A percentile compares a stretch with the other conserved stretches of the same genome.
These are phyloP conservation scores for Fragaria nilgerrensis DNA, from an alignment of 306 rosid genomes.

Conservation along the genomic window DNA sequence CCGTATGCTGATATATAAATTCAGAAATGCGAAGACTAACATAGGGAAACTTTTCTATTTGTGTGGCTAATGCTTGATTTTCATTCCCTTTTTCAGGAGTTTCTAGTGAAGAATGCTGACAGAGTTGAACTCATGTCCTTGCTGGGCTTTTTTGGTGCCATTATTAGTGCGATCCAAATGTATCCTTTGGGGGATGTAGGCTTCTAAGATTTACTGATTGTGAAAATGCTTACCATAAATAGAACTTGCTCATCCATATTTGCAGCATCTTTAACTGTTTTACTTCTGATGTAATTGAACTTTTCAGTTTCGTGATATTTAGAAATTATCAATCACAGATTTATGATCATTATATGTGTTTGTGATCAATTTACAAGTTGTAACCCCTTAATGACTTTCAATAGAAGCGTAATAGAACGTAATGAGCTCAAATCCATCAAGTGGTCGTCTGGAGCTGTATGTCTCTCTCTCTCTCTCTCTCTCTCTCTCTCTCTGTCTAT, in stretches of 20 bases:
- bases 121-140: constrained; percentile 86
- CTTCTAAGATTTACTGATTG: constrained; percentile 4
- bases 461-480: constrained; percentile 35
- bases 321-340: constrained; percentile 2
- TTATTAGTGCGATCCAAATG: constrained; percentile 88
- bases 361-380: constrained; percentile 15
- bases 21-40: background rate
- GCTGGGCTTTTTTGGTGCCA: constrained; percentile 76
- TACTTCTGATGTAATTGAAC: constrained; percentile 10
- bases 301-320: constrained; percentile 14
- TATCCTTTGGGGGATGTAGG: constrained; percentile 56
- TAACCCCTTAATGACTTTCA: constrained; percentile 50
- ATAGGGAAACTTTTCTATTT: background rate
- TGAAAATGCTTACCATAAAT: background rate
- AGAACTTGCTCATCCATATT: background rate
- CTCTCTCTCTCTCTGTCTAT: constrained; percentile 1
- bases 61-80: constrained; percentile 4
- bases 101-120: constrained; percentile 81
- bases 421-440: constrained; percentile 72
- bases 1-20: background rate
- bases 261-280: constrained; percentile 9
- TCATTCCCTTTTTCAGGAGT: constrained; percentile 57
- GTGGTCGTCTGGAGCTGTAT: constrained; percentile 91
- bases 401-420: constrained; percentile 82
- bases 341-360: background rate